Conservation (phyloP, 257 asterid genomes). For the Nicotiana sylvestris region DNA sequence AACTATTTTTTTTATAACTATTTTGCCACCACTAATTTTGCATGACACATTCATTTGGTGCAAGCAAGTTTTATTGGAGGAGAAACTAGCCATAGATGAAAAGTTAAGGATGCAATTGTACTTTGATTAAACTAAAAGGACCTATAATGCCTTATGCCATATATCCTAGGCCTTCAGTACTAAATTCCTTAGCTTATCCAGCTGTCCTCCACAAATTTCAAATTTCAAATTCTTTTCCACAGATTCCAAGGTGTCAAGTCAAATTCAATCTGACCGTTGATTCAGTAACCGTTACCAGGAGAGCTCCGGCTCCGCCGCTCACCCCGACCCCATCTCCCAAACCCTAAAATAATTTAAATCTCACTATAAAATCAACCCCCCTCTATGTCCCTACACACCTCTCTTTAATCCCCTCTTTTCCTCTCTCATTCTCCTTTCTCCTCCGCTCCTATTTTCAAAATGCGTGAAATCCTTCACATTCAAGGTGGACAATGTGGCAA, state of each 20-base stretch:
- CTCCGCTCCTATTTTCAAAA: neutral
- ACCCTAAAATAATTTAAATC: neutral
- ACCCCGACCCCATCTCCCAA: neutral
- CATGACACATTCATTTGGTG: too few relatives aligned
- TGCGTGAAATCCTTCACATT: constrained; percentile 10
- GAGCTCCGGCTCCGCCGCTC: neutral
- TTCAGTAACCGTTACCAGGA: neutral
- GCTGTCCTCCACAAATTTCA: constrained; percentile 4
- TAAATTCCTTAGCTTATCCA: neutral
- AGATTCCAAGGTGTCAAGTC: neutral
- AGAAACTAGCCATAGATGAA: neutral
- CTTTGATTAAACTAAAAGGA: neutral
- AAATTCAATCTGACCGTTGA: constrained; percentile 1
- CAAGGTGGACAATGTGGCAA: constrained; percentile 12
- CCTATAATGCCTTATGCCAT: neutral
- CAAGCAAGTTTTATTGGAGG: too few relatives aligned
- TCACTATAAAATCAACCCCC: neutral
- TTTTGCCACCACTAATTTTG: too few relatives aligned
- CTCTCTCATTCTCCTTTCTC: neutral
- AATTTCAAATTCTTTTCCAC: constrained; percentile 3
- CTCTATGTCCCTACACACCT: neutral
- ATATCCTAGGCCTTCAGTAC: neutral
- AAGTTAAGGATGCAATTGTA: neutral
- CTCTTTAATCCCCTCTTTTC: too few relatives aligned
- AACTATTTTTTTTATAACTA: too few relatives aligned